These are phyloP conservation scores for Yamadazyma kanchanaburiensis DNA, from an alignment of 1,139 yeast genomes.

Conservation along the genomic window DNA sequence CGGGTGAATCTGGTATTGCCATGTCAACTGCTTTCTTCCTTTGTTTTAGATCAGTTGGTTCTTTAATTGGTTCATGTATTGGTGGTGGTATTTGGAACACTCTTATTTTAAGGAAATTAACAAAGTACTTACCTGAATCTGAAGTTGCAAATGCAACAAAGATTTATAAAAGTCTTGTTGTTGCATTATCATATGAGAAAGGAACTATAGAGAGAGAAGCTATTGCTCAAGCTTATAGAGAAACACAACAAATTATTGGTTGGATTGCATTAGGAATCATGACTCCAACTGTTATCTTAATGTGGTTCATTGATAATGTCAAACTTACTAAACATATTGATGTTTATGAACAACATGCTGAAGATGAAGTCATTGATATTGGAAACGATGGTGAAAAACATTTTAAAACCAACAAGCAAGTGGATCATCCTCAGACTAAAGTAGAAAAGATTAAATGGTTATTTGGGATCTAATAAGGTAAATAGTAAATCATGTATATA, in stretches of 20 bases:
- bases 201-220: constrained; percentile 19
- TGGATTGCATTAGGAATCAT: constrained; percentile 16
- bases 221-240: constrained; percentile 19
- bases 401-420: no score
- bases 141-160: constrained; percentile 12
- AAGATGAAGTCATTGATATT: not conserved
- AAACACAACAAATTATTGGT: constrained; percentile 19
- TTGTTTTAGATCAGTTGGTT: constrained; percentile 13
- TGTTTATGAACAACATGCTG: constrained; percentile 2
- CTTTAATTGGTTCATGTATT: constrained; percentile 14
- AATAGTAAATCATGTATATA: no score
- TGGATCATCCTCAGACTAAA: constrained; percentile 1
- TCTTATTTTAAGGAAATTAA: constrained; percentile 10
- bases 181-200: constrained; percentile 14
- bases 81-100: constrained; percentile 18
- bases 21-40: constrained; percentile 17
- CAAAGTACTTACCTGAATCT: constrained; percentile 14
- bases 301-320: constrained; percentile 18
- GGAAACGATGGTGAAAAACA: no score
- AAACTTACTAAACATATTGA: constrained; percentile 12
- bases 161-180: constrained; percentile 14
- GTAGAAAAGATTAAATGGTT: constrained; percentile 1
- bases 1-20: constrained; percentile 12
- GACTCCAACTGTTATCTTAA: constrained; percentile 16
- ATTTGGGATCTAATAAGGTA: constrained; percentile 1